Conservation (phyloP, 2,329 filamentous ascomycete genomes). For the Neoascochyta sp. region DNA sequence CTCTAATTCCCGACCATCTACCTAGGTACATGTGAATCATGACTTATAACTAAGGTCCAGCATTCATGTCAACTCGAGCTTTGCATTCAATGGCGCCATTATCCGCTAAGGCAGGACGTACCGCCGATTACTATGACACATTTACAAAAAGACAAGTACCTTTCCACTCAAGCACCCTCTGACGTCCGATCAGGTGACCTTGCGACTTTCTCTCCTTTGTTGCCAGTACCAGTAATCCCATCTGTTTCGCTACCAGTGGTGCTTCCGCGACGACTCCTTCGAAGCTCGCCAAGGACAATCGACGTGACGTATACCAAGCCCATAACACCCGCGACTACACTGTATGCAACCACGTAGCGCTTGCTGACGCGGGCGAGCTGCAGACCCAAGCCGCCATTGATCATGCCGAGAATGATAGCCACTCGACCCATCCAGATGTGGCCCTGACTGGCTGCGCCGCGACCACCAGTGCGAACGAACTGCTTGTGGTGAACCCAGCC, state of each 20-base stretch:
- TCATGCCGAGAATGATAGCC: slow-evolving; percentile 49
- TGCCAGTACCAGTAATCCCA: no score
- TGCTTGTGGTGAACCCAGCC: slow-evolving; percentile 50
- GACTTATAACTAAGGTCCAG: no score
- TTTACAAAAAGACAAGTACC: no score
- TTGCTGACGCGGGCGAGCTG: slow-evolving; percentile 22
- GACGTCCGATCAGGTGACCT: slow-evolving; percentile 1
- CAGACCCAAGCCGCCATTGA: slow-evolving; percentile 55
- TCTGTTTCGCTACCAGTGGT: slow-evolving; percentile 2
- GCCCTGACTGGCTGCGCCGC: slow-evolving; percentile 43
- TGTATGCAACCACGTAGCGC: slow-evolving; percentile 42
- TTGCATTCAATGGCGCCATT: no score
- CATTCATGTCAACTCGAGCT: no score
- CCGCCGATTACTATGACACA: no score
- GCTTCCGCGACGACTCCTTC: slow-evolving; percentile 2
- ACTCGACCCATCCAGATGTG: slow-evolving; percentile 55
- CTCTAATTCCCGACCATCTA: no score
- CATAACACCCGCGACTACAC: slow-evolving; percentile 46
- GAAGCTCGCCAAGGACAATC: slow-evolving; percentile 4
- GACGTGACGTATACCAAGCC: slow-evolving; percentile 16
- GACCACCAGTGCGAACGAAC: slow-evolving; percentile 44
- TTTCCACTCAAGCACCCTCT: slow-evolving; percentile 1
- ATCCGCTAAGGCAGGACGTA: no score
- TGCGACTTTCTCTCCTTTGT: slow-evolving; percentile 5
- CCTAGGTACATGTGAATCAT: no score